Base-by-base conservation (phyloP, 179 eudicot genomes). In the Camellia oleifera region DNA sequence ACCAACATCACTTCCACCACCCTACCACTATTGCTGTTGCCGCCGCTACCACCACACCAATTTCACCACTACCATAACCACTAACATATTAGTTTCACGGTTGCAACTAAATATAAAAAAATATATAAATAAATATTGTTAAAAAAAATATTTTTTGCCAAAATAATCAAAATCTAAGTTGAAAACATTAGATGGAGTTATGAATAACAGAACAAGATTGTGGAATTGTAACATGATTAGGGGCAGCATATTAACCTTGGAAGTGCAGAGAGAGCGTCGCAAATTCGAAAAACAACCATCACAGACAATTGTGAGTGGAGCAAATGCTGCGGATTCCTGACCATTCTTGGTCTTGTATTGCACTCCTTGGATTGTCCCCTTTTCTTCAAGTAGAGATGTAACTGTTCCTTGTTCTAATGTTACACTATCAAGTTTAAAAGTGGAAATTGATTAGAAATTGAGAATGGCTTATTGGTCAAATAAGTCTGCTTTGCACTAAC, bases 251-350 rank as follows among this genome's bases (percentile, higher is more conserved):
- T 69, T 81, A 74, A 92, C 94, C 93, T 87, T 82, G 40, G 94
- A 88, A 54, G 87, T 87, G 82, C 92, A 91, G 77, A 92, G 94
- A 20, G 88, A 79, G 46, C 92, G 92, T 20, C 93, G 79, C 79
- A 92, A 69, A 84, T 92, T 92, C 13, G 97, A 92, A 77, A 91
- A 92, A 82, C 93, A 91, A 63, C 97, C 94, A 79, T 92, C 97
- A 74, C 94, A 92, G 46, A 91, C 92, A 56, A 92, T 76, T 50
- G 97, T 92, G n/a, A 92, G 88, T 82, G 97, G 92, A 69, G 97
- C 97, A 82, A 74, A 81, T 57, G 87, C 87, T 26, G 82, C 80
- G 32, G 84, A 20, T 78, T 86, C 87, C 60, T 92, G 75, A 64
- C 92, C 93, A 60, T 74, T 61, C 84, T 87, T 91, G 26, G 80